phyloP scores from a whole-genome alignment of 306 rosid species.

The Fragaria iinumae region DNA sequence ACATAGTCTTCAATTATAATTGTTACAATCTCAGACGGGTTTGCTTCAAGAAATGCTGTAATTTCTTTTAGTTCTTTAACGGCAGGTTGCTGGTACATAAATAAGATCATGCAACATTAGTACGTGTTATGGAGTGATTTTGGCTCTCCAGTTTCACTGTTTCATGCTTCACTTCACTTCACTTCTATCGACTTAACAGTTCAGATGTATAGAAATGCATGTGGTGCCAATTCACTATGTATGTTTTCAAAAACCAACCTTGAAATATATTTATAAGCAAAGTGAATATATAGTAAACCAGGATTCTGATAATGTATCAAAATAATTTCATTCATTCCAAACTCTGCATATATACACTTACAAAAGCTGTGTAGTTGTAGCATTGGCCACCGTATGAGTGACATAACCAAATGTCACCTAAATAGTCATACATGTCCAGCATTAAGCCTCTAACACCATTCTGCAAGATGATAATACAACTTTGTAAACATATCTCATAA shows the following conservation, averaged over 20 bases:
- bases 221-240: neutral
- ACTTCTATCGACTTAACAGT: neutral
- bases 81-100: conserved; percentile 71
- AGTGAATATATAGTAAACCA: neutral
- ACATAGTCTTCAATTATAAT: conserved; percentile 91
- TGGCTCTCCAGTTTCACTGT: neutral
- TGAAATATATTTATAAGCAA: neutral
- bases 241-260: neutral
- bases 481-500: conserved; percentile 14
- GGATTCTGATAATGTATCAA: neutral
- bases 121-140: neutral
- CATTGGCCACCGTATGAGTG: conserved; percentile 73
- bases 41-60: conserved; percentile 66
- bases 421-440: conserved; percentile 90
- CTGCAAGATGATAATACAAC: conserved; percentile 41
- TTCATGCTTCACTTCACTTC: neutral
- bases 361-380: conserved; percentile 85
- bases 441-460: conserved; percentile 84
- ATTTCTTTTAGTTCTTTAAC: conserved; percentile 71
- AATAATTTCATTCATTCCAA: neutral
- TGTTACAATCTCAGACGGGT: conserved; percentile 80
- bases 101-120: conserved; percentile 2
- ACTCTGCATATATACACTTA: conserved; percentile 39
- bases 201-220: neutral
- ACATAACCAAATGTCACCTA: conserved; percentile 83